Evolutionary conservation across 2,329 filamentous ascomycete species (phyloP).

Genomic region (Calycina herbarum): DNA sequence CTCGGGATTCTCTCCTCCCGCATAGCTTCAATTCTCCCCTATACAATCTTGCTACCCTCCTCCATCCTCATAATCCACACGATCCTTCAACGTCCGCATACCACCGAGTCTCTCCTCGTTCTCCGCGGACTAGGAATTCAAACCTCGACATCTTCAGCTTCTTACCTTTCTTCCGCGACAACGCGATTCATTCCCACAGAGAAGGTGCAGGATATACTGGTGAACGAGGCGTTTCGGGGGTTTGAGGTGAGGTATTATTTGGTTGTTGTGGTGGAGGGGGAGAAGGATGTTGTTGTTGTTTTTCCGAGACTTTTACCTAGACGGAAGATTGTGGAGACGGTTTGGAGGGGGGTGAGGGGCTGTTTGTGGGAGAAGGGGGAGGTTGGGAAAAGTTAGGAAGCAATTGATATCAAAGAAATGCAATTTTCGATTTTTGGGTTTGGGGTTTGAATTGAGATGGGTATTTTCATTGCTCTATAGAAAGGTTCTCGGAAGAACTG

Average conservation of each 20-base stretch:
- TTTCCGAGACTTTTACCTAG: conserved; percentile 81
- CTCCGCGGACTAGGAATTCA: conserved; percentile 89
- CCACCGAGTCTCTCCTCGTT: conserved; percentile 82
- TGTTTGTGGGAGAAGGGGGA: conserved; percentile 73
- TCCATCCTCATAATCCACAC: conserved; percentile 44
- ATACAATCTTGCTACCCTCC: conserved; percentile 43
- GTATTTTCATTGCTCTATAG: conserved; percentile 4
- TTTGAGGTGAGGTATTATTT: conserved; percentile 91
- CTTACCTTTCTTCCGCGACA: conserved; percentile 61
- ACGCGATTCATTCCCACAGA: conserved; percentile 87
- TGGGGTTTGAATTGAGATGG: conserved; percentile 10
- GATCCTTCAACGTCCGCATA: conserved; percentile 49
- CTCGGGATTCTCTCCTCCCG: conserved; percentile 38
- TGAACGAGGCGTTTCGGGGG: conserved; percentile 91
- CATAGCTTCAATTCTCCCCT: conserved; percentile 41
- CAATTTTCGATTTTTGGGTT: conserved; percentile 14
- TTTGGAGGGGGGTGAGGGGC: conserved; percentile 82
- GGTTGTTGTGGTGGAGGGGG: conserved; percentile 84
- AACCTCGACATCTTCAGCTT: conserved; percentile 70
- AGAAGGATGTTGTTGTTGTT: conserved; percentile 88
- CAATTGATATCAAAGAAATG: background rate
- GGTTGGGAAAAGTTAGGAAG: conserved; percentile 25
- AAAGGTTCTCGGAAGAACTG: no score
- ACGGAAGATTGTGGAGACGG: conserved; percentile 74
- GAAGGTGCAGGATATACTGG: conserved; percentile 87